A percentile compares a stretch with the other conserved stretches of the same genome.
These are phyloP conservation scores for Clohesyomyces aquaticus DNA, from an alignment of 495 filamentous ascomycete genomes.

Conservation along the genomic window DNA sequence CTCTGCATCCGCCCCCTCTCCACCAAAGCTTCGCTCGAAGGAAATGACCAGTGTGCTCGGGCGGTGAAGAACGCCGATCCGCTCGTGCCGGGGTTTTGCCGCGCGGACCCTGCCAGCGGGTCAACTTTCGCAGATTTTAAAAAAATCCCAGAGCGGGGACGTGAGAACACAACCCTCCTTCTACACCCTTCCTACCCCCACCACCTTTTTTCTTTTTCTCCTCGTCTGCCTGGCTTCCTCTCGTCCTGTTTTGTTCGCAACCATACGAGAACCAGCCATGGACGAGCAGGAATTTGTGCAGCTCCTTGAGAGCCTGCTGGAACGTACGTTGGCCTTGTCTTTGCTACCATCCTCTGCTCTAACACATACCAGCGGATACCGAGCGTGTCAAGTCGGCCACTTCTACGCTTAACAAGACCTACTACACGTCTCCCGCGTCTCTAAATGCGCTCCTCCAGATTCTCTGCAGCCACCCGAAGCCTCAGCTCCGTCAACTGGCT, in stretches of 20 bases:
- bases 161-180: background rate
- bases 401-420: slow-evolving; percentile 84
- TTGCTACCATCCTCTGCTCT: slow-evolving; percentile 22
- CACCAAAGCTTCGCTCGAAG: too few species aligned
- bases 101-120: too few species aligned
- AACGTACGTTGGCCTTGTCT: slow-evolving; percentile 44
- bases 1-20: too few species aligned
- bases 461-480: slow-evolving; percentile 70
- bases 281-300: slow-evolving; percentile 53
- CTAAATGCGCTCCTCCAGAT: slow-evolving; percentile 84
- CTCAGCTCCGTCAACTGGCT: slow-evolving; percentile 80
- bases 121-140: background rate
- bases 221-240: background rate
- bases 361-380: slow-evolving; percentile 65
- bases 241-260: slow-evolving; percentile 1
- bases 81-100: background rate
- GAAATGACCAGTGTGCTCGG: too few species aligned
- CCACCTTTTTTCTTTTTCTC: background rate
- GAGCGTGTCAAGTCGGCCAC: slow-evolving; percentile 85
- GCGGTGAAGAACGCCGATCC: too few species aligned
- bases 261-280: slow-evolving; percentile 41
- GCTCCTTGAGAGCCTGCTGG: slow-evolving; percentile 52
- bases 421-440: slow-evolving; percentile 81
- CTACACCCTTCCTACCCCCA: background rate
- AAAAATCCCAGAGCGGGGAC: background rate